Evolutionary conservation across 2,329 filamentous ascomycete genomes (phyloP), one percentile per base, ranked within the genome.

Genomic region (Colletotrichum truncatum): DNA sequence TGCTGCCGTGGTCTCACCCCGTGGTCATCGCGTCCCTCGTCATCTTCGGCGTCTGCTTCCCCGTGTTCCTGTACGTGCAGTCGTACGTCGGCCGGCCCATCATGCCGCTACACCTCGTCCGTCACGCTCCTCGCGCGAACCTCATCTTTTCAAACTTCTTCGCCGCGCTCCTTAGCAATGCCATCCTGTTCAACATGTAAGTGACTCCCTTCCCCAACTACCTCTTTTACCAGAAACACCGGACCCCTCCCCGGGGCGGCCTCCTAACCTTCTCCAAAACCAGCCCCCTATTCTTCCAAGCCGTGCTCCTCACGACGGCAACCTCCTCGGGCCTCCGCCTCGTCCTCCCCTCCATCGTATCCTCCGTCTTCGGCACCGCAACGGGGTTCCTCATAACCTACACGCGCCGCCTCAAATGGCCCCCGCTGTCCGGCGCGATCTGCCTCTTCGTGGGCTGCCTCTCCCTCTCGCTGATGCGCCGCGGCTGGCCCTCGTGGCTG

Each of bases 281-380:
- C 69, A 88, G 88, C 6, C 92, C 92, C 1, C 81, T 94, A 7
- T 94, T 90, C 80, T 94, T 93, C 78, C 91, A 93, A 74, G 90
- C 89, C 36, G 91, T 93, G 25, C 88, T 92, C 49, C 83, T 91
- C 54, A 88, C 90, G 63, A 85, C 84, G 6, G 89, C 92, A 14
- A 93, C 91, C 1, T 81, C 84, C 23, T 93, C 91, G 1, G 92
- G 92, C n/a, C 85, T 93, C 26, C 86, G 89, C 43, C 88, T 94
- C 56, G 84, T 92, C 18, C 80, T 89, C 6, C 88, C 90, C 4
- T 87, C 88, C 1, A 70, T 89, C 25, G 85, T 84, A 3, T 77
- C 86, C 26, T 88, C 88, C 43, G 46, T 77, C 32, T 78, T 82
- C 6, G 89, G 89, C 45, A 82, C 87, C 1, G 73, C 80, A 0